Evolutionary conservation across 2,329 filamentous ascomycete species (phyloP).

Genomic region (Claviceps purpurea): DNA sequence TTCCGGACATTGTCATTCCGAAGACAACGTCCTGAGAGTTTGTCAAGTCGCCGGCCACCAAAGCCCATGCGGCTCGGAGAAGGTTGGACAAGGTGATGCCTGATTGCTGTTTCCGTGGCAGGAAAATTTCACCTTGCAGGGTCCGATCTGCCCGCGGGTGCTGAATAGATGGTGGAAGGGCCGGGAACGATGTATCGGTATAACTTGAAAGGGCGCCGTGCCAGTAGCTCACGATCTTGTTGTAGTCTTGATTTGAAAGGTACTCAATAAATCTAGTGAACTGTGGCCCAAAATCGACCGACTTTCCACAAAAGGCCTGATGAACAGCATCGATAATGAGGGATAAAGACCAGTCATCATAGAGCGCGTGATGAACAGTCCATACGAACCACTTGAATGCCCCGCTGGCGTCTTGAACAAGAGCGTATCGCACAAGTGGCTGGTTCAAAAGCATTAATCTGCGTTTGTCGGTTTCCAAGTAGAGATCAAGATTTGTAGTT

Average conservation of each 20-base stretch:
- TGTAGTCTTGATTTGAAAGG: background rate
- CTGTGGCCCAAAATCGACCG: background rate
- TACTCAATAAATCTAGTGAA: slow-evolving; percentile 9
- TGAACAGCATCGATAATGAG: slow-evolving; percentile 24
- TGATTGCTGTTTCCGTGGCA: no score
- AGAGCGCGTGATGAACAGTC: slow-evolving; percentile 34
- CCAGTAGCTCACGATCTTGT: background rate
- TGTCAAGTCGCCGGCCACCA: slow-evolving; percentile 34
- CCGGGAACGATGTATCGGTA: background rate
- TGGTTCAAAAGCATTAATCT: slow-evolving; percentile 24
- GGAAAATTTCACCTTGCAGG: no score
- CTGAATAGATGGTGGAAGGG: no score
- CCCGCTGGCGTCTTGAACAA: slow-evolving; percentile 17
- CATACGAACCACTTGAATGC: slow-evolving; percentile 25
- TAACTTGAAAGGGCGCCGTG: background rate
- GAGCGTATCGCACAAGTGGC: slow-evolving; percentile 26
- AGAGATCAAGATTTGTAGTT: slow-evolving; percentile 17
- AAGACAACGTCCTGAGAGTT: slow-evolving; percentile 26
- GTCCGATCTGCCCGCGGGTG: no score
- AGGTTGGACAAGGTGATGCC: slow-evolving; percentile 14
- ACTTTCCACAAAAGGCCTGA: slow-evolving; percentile 6
- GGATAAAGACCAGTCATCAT: slow-evolving; percentile 34
- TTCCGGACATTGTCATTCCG: slow-evolving; percentile 28
- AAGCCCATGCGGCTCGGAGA: slow-evolving; percentile 31
- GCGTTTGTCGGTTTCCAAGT: slow-evolving; percentile 22